Conservation (phyloP, 2,329 filamentous ascomycete species). For the Exophiala calicioides region DNA sequence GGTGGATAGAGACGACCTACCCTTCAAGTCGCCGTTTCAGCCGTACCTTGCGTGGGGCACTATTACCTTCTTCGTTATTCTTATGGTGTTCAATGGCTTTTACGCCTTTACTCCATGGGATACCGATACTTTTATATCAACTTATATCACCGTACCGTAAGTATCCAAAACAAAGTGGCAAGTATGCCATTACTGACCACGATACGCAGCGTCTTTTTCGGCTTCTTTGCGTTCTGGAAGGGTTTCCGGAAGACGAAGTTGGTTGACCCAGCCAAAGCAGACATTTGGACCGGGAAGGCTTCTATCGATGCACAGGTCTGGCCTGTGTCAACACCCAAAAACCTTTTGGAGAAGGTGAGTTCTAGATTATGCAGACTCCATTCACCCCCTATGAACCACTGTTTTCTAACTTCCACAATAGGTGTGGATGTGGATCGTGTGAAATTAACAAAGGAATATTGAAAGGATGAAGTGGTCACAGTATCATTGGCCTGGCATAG, state of each 20-base stretch:
- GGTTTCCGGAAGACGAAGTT: slow-evolving; percentile 31
- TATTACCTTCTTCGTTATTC: slow-evolving; percentile 51
- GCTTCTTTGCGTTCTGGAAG: slow-evolving; percentile 37
- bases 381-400: too few species aligned
- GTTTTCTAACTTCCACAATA: too few species aligned
- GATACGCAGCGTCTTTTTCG: slow-evolving; percentile 46
- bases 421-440: too few species aligned
- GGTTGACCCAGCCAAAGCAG: slow-evolving; percentile 26
- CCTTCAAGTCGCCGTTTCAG: slow-evolving; percentile 48
- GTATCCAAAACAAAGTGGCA: too few species aligned
- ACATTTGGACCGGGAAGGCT: slow-evolving; percentile 34
- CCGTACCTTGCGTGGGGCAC: slow-evolving; percentile 65
- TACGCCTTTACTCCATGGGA: slow-evolving; percentile 40
- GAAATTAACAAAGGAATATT: too few species aligned
- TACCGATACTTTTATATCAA: slow-evolving; percentile 48
- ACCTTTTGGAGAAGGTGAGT: slow-evolving; percentile 16
- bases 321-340: slow-evolving; percentile 12
- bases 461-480: too few species aligned
- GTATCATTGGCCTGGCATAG: too few species aligned
- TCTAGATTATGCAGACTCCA: slow-evolving; percentile 1
- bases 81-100: slow-evolving; percentile 69
- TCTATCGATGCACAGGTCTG: slow-evolving; percentile 30
- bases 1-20: slow-evolving; percentile 37
- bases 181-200: too few species aligned
- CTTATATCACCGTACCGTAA: slow-evolving; percentile 46